phyloP scores from a whole-genome alignment of 768 basidiomycete genomes.

The Mycena epipterygia region DNA sequence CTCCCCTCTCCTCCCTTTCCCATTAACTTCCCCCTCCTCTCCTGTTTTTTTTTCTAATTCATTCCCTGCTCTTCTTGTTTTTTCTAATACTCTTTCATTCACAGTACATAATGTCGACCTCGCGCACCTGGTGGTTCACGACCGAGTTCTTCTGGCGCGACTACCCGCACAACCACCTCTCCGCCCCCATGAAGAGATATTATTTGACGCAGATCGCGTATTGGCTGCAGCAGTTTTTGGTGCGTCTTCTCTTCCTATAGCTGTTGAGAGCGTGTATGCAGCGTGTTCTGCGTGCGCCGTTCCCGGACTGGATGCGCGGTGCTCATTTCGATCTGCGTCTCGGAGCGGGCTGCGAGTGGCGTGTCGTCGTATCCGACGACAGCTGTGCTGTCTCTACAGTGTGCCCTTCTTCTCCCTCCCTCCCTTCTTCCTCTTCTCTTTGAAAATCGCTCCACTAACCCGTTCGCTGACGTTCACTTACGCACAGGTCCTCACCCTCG shows the following conservation, averaged over 20 bases:
- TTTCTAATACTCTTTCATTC: background rate
- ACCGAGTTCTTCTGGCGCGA: background rate
- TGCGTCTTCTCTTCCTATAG: background rate
- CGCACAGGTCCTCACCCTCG: conserved; percentile 20
- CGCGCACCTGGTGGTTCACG: background rate
- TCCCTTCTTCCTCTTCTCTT: background rate
- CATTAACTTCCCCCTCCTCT: background rate
- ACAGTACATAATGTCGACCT: conserved; percentile 5
- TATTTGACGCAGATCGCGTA: conserved; percentile 15
- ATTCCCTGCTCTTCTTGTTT: background rate
- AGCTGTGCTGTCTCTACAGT: too few relatives aligned
- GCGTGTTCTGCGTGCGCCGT: too few relatives aligned
- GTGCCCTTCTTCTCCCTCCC: background rate
- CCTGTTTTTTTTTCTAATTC: background rate
- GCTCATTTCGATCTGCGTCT: background rate
- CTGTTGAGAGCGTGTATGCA: too few relatives aligned
- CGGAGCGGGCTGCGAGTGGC: too few relatives aligned
- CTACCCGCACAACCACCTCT: conserved; percentile 21
- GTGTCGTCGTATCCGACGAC: too few relatives aligned
- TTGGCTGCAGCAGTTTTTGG: conserved; percentile 22
- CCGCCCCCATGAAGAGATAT: conserved; percentile 18
- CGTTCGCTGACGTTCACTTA: background rate
- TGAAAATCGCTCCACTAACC: too few relatives aligned
- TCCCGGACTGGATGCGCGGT: too few relatives aligned
- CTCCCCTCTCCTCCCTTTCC: background rate